Evolutionary conservation across 2,329 filamentous ascomycete genomes (phyloP).

Genomic region (Claviceps africana): DNA sequence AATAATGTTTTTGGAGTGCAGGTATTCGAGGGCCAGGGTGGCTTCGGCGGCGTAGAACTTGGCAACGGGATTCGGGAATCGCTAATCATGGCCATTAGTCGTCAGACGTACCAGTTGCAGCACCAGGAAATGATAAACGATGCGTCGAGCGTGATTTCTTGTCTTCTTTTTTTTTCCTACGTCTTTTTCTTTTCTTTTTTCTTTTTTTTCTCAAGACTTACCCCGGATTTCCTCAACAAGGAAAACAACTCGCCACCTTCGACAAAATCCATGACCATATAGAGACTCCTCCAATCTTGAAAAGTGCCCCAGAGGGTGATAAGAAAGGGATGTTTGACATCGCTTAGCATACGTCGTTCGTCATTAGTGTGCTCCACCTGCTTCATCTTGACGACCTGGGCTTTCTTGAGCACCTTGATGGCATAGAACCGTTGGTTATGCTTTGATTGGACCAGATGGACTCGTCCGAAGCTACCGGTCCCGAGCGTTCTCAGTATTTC

Average conservation of each 20-base stretch:
- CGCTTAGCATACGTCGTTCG: constrained; percentile 85
- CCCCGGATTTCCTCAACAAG: constrained; percentile 82
- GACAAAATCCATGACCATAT: constrained; percentile 99
- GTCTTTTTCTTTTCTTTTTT: background rate
- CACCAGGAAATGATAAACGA: background rate
- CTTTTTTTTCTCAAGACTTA: constrained; percentile 23
- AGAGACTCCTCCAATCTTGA: constrained; percentile 85
- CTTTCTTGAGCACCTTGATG: constrained; percentile 96
- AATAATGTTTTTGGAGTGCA: constrained; percentile 91
- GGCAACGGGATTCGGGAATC: constrained; percentile 94
- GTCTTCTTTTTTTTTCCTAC: background rate
- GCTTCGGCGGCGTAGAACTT: constrained; percentile 99
- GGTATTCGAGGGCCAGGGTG: constrained; percentile 84
- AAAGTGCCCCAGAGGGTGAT: constrained; percentile 98
- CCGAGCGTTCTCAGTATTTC: constrained; percentile 80
- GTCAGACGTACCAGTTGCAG: background rate
- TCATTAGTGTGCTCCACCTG: constrained; percentile 99
- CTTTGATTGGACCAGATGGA: constrained; percentile 92
- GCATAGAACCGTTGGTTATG: constrained; percentile 98
- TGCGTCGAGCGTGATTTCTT: background rate
- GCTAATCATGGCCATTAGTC: constrained; percentile 35
- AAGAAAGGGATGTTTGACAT: constrained; percentile 94
- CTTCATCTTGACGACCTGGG: constrained; percentile 99
- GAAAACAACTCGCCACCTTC: constrained; percentile 97
- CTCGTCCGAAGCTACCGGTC: constrained; percentile 91